Evolutionary conservation across 148 eudicot species (phyloP).

Genomic region (Persicaria maculosa): DNA sequence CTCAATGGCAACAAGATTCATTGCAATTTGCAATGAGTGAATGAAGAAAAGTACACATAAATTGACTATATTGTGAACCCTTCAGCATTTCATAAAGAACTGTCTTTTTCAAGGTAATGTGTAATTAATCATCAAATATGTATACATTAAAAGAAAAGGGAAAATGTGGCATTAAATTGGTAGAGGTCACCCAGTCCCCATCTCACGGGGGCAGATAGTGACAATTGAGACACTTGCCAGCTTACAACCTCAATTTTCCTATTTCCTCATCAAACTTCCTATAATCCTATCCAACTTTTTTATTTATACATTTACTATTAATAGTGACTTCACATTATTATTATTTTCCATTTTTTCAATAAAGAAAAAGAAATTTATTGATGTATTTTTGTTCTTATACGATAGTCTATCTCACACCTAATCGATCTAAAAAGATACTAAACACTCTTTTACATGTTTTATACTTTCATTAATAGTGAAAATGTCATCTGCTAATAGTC

Average conservation of each 20-base stretch:
- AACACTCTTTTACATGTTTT: too few species aligned
- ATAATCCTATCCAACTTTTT: not conserved
- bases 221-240: not conserved
- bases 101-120: not conserved
- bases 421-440: too few species aligned
- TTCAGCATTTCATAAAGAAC: too few species aligned
- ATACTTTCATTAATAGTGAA: too few species aligned
- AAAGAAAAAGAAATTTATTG: not conserved
- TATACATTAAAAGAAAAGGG: not conserved
- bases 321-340: not conserved
- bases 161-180: not conserved
- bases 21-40: too few species aligned
- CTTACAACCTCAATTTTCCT: not conserved
- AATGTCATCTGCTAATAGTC: too few species aligned
- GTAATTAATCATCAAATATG: not conserved
- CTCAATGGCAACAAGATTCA: too few species aligned
- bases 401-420: too few species aligned
- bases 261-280: not conserved
- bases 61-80: too few species aligned
- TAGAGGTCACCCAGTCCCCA: not conserved
- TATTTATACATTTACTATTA: not conserved
- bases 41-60: too few species aligned
- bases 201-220: constrained; percentile 10
- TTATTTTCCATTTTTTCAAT: not conserved
- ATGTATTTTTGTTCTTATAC: not conserved